Conservation (phyloP, 225 moss, liverwort and hornwort species). For the Thuidium tamariscinum region DNA sequence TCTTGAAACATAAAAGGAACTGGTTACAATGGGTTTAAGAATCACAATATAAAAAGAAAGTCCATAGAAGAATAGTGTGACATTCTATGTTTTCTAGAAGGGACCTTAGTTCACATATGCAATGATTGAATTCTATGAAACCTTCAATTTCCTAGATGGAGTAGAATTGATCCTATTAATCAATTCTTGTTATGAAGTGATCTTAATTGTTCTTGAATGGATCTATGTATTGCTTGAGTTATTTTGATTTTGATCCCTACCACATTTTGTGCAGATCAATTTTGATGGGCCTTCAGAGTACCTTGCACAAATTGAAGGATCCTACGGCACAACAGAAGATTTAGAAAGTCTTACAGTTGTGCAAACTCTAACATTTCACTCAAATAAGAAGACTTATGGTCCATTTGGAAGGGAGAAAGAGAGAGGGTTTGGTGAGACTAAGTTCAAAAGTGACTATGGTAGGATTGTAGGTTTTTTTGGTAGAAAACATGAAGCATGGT, state of each 20-base stretch:
- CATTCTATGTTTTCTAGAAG: neutral
- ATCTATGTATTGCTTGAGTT: neutral
- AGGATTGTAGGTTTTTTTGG: neutral
- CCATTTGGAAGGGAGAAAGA: neutral
- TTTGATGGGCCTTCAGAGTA: neutral
- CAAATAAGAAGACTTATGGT: neutral
- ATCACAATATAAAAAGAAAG: neutral
- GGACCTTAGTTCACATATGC: too few relatives aligned
- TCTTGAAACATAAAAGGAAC: neutral
- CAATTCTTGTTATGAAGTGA: neutral
- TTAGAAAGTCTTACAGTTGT: neutral
- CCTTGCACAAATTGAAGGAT: neutral
- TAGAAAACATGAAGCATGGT: neutral
- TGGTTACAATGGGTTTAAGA: neutral
- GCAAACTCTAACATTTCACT: neutral
- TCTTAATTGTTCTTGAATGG: neutral
- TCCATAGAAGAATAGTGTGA: too few relatives aligned
- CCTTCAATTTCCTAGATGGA: too few relatives aligned
- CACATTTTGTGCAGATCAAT: neutral
- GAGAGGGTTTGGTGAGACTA: neutral
- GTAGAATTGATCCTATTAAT: too few relatives aligned
- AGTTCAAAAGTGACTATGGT: neutral
- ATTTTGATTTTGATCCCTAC: neutral
- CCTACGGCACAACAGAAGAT: rapidly evolving
- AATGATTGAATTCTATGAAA: neutral